Evolutionary conservation across 169 alveolate species (phyloP), one percentile per base, ranked within the genome.

Genomic region (Babesia bovis): DNA sequence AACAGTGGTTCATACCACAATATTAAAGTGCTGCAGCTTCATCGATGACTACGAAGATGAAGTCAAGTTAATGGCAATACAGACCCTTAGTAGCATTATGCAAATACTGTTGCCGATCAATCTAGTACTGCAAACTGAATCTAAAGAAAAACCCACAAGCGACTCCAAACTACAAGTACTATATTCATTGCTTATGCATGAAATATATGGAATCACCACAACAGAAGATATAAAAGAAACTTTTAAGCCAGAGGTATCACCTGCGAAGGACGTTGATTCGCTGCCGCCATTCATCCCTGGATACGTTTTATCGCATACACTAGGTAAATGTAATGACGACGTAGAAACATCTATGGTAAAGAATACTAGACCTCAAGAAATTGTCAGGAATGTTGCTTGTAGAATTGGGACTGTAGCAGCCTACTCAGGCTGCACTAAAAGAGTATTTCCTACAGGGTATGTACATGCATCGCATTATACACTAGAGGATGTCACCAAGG

Each of bases 21-120:
- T 67, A 35, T 50, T 76, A 0, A 53, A 19, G 49, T 76, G 66
- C 33, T 76, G 81, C 40, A 59, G 82, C 28, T n/a, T 45, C n/a
- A 4, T 42, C 25, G 85, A 76, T 33, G 28, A 67, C 44, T 3
- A 45, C 6, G 67, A 68, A 51, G 73, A 52, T 19, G 52, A 44
- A 10, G 36, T 32, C 30, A 53, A 45, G 32, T 5, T 53, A 28
- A 12, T 21, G 10, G 35, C 82, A n/a, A 23, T 66, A 2, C 21
- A 25, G n/a, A 12, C 73, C 17, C 1, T 66, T n/a, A 52, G 44
- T 41, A 10, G 35, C 44, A 12, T 76, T 13, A n/a, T 52, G 41
- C 65, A 10, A 19, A 44, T 42, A 17, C 13, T 76, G 35, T n/a
- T 76, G 25, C 85, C 85, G 2, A 38, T 76, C 1, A 28, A 35